phyloP scores from a whole-genome alignment of 1,139 yeast species.

The Keqinozyma sinolaborantium region DNA sequence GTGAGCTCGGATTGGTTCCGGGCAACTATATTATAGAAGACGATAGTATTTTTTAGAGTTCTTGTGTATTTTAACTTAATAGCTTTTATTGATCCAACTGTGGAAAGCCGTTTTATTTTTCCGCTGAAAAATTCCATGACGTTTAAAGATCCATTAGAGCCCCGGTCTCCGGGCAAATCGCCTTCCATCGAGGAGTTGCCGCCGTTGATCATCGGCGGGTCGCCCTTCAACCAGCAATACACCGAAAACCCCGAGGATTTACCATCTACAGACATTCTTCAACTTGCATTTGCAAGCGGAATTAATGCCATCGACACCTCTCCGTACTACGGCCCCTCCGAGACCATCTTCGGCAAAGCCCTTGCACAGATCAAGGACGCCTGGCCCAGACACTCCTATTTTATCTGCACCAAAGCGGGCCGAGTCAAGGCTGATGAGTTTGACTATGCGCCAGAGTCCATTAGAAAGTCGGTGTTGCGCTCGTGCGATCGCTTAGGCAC shows the following conservation, averaged over 20 bases:
- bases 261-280: conserved; percentile 56
- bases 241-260: conserved; percentile 59
- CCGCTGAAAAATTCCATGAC: not conserved
- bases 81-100: no score
- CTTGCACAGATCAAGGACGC: conserved; percentile 38
- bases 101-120: not conserved
- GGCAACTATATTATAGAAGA: conserved; percentile 59
- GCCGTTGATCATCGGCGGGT: conserved; percentile 77
- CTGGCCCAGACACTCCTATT: conserved; percentile 59
- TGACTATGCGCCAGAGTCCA: conserved; percentile 63
- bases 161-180: no score
- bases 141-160: conserved; percentile 1
- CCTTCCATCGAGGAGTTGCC: conserved; percentile 43
- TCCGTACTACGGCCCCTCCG: conserved; percentile 92
- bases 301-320: conserved; percentile 83
- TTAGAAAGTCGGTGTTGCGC: conserved; percentile 60
- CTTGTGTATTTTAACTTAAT: no score
- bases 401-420: conserved; percentile 85
- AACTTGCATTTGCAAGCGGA: conserved; percentile 62
- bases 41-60: conserved; percentile 20
- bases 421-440: conserved; percentile 64
- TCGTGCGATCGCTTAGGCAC: conserved; percentile 67
- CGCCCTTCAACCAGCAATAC: conserved; percentile 78
- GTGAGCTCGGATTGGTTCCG: conserved; percentile 71
- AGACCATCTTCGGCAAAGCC: conserved; percentile 67